phyloP scores from a whole-genome alignment of 176 grass and related monocot genomes.

The Tillandsia fasciculata region DNA sequence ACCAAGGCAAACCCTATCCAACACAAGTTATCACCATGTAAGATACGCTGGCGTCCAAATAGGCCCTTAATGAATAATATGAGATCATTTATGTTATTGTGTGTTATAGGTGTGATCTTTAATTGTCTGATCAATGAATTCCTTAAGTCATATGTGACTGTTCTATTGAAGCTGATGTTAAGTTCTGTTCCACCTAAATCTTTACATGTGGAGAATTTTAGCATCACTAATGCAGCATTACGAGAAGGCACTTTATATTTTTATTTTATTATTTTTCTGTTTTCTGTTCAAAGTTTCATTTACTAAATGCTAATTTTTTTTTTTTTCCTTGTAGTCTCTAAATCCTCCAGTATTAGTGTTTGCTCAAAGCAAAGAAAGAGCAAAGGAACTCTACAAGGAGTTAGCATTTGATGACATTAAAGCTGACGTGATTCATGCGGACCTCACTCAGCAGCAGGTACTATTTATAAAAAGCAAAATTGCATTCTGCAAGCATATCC shows the following conservation, averaged over 20 bases:
- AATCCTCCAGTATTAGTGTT: constrained; percentile 87
- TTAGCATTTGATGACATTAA: constrained; percentile 76
- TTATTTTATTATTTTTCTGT: not conserved
- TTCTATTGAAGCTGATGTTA: not conserved
- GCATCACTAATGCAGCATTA: too few relatives aligned
- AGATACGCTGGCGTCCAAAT: too few relatives aligned
- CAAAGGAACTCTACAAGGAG: constrained; percentile 94
- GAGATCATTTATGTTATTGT: too few relatives aligned
- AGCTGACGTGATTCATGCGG: constrained; percentile 80
- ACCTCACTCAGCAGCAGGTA: constrained; percentile 88
- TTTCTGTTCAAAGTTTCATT: not conserved
- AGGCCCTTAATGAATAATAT: too few relatives aligned
- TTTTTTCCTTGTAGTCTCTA: constrained; percentile 42
- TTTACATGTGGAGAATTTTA: not conserved
- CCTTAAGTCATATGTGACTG: not conserved
- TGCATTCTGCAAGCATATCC: too few relatives aligned
- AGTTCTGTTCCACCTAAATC: not conserved
- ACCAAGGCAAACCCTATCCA: too few relatives aligned
- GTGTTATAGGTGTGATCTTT: too few relatives aligned
- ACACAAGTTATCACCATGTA: too few relatives aligned
- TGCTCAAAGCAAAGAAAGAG: constrained; percentile 98
- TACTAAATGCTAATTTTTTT: constrained; percentile 2
- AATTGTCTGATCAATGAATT: not conserved
- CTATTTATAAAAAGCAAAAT: not conserved
- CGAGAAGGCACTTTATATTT: too few relatives aligned